Evolutionary conservation across 345 rosid species (phyloP).

Genomic region (Gossypium raimondii): DNA sequence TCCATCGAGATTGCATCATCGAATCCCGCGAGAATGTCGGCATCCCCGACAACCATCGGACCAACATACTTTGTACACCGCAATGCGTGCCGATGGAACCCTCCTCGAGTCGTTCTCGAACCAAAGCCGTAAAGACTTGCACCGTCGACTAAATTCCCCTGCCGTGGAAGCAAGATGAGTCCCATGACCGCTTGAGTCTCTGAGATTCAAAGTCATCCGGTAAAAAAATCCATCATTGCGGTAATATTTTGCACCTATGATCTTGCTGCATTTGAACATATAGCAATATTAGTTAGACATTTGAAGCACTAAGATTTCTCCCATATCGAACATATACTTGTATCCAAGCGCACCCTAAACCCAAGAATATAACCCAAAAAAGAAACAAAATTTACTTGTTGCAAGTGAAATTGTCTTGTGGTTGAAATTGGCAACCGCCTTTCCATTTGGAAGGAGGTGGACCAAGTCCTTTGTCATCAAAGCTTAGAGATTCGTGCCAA

Average conservation of each 20-base stretch:
- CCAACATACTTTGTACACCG: not conserved
- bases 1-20: constrained; percentile 36
- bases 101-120: constrained; percentile 26
- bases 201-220: constrained; percentile 14
- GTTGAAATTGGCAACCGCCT: not conserved
- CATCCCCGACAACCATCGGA: not conserved
- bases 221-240: not conserved
- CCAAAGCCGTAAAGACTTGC: constrained; percentile 21
- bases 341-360: too few species aligned
- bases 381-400: not conserved
- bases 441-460: constrained; percentile 11
- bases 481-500: constrained; percentile 48
- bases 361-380: too few species aligned
- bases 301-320: too few species aligned
- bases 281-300: not conserved
- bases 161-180: constrained; percentile 41
- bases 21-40: constrained; percentile 18
- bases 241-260: constrained; percentile 28
- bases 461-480: constrained; percentile 26
- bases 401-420: not conserved
- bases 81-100: constrained; percentile 12
- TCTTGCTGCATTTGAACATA: constrained; percentile 24
- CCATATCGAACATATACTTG: too few species aligned
- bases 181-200: constrained; percentile 38
- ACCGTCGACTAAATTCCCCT: constrained; percentile 19